Percentiles rank a stretch among this genome's conserved stretches.
Conservation (phyloP, 2,329 filamentous ascomycete genomes). For the Allantophomopsis lycopodina region DNA sequence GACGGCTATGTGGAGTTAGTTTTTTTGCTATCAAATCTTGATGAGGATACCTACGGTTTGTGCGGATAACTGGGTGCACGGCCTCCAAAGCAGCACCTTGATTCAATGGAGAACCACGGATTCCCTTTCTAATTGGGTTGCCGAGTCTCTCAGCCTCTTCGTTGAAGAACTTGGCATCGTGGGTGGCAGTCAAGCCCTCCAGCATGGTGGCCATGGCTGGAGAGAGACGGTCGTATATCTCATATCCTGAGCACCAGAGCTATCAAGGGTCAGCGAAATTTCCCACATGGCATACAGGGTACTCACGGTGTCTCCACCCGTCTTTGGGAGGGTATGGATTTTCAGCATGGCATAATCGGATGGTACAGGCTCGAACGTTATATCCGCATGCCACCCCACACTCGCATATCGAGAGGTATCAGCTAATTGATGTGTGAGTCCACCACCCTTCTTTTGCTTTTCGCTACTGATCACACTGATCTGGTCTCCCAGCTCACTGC, state of each 20-base stretch:
- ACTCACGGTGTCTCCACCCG: constrained; percentile 29
- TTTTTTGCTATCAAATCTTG: constrained; percentile 24
- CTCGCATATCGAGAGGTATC: constrained; percentile 33
- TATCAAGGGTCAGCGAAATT: constrained; percentile 1
- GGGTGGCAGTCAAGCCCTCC: constrained; percentile 33
- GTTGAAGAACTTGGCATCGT: constrained; percentile 33
- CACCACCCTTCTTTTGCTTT: constrained; percentile 39
- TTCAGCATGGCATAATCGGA: constrained; percentile 39
- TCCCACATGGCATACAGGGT: too few relatives aligned
- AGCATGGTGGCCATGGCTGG: constrained; percentile 30
- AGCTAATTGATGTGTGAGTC: constrained; percentile 33
- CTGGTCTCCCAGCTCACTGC: constrained; percentile 37
- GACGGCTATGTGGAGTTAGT: constrained; percentile 16
- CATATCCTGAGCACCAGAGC: constrained; percentile 34
- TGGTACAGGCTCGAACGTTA: constrained; percentile 37
- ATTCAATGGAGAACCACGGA: constrained; percentile 42
- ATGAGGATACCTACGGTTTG: constrained; percentile 34
- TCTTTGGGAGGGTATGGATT: constrained; percentile 29
- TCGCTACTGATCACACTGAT: constrained; percentile 41
- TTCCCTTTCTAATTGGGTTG: constrained; percentile 18
- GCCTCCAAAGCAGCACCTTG: constrained; percentile 30
- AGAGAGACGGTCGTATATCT: constrained; percentile 40
- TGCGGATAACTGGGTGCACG: constrained; percentile 36
- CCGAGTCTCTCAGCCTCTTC: constrained; percentile 33
- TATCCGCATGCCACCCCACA: constrained; percentile 36